Conservation (phyloP, 2,329 filamentous ascomycete species). For the Hymenotorrendiella dingleyae region DNA sequence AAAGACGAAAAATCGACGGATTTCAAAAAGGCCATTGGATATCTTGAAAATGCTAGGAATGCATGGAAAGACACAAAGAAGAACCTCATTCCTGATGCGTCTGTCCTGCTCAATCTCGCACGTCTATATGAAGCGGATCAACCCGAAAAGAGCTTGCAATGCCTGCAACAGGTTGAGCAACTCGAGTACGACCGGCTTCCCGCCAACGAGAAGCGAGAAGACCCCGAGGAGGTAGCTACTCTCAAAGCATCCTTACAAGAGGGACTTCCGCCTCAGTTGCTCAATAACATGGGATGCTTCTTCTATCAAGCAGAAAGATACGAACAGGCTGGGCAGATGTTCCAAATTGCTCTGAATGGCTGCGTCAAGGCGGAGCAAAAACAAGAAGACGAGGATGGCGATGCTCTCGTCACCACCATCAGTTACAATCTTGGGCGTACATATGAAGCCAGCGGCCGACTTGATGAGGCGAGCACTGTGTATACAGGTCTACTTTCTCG, state of each 20-base stretch:
- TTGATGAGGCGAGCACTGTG: slow-evolving; percentile 78
- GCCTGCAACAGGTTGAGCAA: slow-evolving; percentile 85
- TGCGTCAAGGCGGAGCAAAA: slow-evolving; percentile 76
- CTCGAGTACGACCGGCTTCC: slow-evolving; percentile 77
- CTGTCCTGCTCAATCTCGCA: slow-evolving; percentile 85
- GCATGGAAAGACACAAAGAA: slow-evolving; percentile 94
- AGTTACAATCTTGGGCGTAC: slow-evolving; percentile 94
- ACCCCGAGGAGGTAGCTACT: slow-evolving; percentile 53
- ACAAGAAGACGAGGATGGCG: slow-evolving; percentile 72
- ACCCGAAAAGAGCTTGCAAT: slow-evolving; percentile 87
- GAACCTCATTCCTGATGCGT: slow-evolving; percentile 71
- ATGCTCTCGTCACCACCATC: slow-evolving; percentile 90
- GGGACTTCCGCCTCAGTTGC: slow-evolving; percentile 76
- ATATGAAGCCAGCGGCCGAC: slow-evolving; percentile 78
- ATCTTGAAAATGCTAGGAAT: slow-evolving; percentile 77
- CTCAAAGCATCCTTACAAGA: slow-evolving; percentile 62
- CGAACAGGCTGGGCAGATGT: slow-evolving; percentile 74
- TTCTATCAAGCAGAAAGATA: slow-evolving; percentile 83
- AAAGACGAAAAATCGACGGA: slow-evolving; percentile 86
- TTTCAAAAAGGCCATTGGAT: slow-evolving; percentile 75
- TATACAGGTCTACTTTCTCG: slow-evolving; percentile 82
- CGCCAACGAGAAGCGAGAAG: slow-evolving; percentile 59
- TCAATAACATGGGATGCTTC: slow-evolving; percentile 98
- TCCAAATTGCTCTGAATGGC: slow-evolving; percentile 84
- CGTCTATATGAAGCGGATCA: slow-evolving; percentile 81